phyloP scores from a whole-genome alignment of 192 early-diverging fungal genomes.

The Allomyces macrogynus region DNA sequence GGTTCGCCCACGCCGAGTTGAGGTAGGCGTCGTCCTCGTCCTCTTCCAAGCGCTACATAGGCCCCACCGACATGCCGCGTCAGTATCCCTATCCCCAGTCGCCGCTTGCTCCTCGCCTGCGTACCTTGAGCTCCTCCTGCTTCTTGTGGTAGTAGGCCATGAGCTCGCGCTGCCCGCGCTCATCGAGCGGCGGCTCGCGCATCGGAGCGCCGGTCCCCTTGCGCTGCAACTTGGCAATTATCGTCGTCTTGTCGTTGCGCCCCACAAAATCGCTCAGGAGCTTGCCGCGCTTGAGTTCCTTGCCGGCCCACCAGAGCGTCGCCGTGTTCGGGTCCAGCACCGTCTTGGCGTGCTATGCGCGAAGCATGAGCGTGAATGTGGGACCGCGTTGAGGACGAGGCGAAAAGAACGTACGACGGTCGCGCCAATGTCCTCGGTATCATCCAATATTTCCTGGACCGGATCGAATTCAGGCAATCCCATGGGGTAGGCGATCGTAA shows the following conservation, averaged over 20 bases:
- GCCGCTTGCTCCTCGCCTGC: not conserved
- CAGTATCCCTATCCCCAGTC: not conserved
- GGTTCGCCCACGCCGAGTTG: slow-evolving; percentile 30
- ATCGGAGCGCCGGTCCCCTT: slow-evolving; percentile 27
- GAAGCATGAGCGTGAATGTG: not conserved
- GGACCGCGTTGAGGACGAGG: not conserved
- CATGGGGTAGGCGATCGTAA: slow-evolving; percentile 31
- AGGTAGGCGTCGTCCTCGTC: slow-evolving; percentile 38
- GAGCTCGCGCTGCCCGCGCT: slow-evolving; percentile 29
- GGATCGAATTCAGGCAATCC: slow-evolving; percentile 34
- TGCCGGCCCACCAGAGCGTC: slow-evolving; percentile 36
- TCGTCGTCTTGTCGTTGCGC: slow-evolving; percentile 37
- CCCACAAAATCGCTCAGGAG: slow-evolving; percentile 28
- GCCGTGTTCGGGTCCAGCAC: slow-evolving; percentile 14
- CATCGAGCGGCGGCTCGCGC: slow-evolving; percentile 24
- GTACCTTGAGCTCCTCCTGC: slow-evolving; percentile 33
- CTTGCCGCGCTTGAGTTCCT: slow-evolving; percentile 28
- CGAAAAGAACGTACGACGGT: slow-evolving; percentile 14
- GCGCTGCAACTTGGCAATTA: slow-evolving; percentile 31
- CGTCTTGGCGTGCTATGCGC: slow-evolving; percentile 22
- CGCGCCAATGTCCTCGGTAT: slow-evolving; percentile 29
- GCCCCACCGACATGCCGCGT: not conserved
- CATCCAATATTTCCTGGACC: slow-evolving; percentile 19
- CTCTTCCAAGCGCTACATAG: slow-evolving; percentile 13
- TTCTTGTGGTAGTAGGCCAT: slow-evolving; percentile 43